Evolutionary conservation across 352 stramenopile species (phyloP), one percentile per base, ranked within the genome.

Genomic region (Blastocystis hominis): DNA sequence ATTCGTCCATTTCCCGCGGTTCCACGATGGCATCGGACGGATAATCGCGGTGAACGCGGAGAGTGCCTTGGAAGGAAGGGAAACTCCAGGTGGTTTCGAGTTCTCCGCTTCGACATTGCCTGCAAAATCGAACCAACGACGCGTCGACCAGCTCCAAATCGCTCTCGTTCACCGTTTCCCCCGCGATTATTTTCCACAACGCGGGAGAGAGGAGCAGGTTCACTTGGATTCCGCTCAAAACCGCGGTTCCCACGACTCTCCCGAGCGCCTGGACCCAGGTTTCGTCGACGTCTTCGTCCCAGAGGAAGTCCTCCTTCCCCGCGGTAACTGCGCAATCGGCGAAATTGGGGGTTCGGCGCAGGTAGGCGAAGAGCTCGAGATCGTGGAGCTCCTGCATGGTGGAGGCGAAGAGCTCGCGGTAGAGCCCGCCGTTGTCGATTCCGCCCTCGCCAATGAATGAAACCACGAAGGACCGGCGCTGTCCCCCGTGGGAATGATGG

Each of bases 311-410:
- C 20, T 84, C 72, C 20, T 61, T 59, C 7, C 72, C 72, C n/a
- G 3, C 2, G 2, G 42, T 53, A 3, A 42, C 55, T 36, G 15
- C 50, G 10, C 15, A 50, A 30, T 36, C 13, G 6, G 13, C 55
- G 20, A 54, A 46, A 46, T 84, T 84, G 2, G 72, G 72, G 9
- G 55, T 68, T 17, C 38, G 40, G 10, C 6, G n/a, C 3, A 84
- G 47, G 36, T 54, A 38, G 40, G 30, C 9, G 5, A 69, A 46
- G 24, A 64, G 17, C 10, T 47, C 56, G 17, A 68, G 13, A 34
- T 84, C 55, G 44, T 84, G 72, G n/a, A 84, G 30, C 56, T 84
- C 72, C 56, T 68, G 72, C 72, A 84, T 84, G n/a, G 36, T 42
- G 17, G 72, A 50, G 17, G 20, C 10, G 38, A 84, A 84, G 38